phyloP scores from a whole-genome alignment of 2,329 filamentous ascomycete species.

The Xylariaceae sp. region DNA sequence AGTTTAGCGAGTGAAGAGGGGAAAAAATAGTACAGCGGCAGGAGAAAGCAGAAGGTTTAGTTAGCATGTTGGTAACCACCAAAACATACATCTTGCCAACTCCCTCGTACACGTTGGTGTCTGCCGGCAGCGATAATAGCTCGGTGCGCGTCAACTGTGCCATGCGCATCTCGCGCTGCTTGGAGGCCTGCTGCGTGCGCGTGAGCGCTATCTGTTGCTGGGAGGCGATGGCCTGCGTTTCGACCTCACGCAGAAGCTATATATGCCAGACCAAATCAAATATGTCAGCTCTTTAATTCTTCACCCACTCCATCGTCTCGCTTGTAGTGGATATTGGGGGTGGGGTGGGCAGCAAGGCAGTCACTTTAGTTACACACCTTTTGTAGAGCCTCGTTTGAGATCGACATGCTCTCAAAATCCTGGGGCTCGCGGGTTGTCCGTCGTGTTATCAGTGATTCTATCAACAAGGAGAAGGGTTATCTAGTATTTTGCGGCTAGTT shows the following conservation, averaged over 20 bases:
- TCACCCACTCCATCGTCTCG: not conserved
- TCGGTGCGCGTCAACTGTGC: conserved; percentile 87
- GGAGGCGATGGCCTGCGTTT: conserved; percentile 83
- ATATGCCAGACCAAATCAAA: not conserved
- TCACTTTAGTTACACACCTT: conserved; percentile 68
- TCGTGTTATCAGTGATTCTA: not conserved
- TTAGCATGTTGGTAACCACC: too few species aligned
- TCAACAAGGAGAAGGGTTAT: not conserved
- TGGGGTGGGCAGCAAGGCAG: not conserved
- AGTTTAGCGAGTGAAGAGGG: not conserved
- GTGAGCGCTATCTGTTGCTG: conserved; percentile 92
- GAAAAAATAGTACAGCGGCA: not conserved
- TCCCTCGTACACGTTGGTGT: conserved; percentile 89
- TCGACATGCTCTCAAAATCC: conserved; percentile 69
- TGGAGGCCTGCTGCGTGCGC: conserved; percentile 81
- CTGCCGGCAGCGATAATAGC: conserved; percentile 74
- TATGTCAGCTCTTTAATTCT: conserved; percentile 13
- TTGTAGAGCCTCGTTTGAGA: conserved; percentile 90
- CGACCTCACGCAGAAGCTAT: conserved; percentile 91
- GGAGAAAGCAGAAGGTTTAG: too few species aligned
- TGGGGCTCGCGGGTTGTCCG: not conserved
- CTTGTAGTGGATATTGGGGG: not conserved
- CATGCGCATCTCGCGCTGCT: conserved; percentile 88
- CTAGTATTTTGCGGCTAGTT: not conserved
- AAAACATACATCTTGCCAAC: conserved; percentile 92